Base-by-base conservation (phyloP, 192 early-diverging fungal genomes). In the Rhizoclosmatium sp. region DNA sequence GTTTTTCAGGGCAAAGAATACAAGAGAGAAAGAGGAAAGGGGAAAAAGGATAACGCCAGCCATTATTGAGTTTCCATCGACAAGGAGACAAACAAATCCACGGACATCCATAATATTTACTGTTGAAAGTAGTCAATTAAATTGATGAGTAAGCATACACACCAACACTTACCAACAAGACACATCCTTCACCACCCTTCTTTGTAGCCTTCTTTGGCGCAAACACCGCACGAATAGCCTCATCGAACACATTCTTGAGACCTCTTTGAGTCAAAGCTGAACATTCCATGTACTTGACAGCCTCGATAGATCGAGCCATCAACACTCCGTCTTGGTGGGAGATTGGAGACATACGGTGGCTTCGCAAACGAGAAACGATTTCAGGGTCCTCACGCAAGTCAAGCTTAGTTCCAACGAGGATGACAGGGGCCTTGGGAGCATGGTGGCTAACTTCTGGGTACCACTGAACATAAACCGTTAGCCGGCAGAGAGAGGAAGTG, bases 241-340 rank as follows among this genome's bases (percentile, higher is more conserved):
- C 94, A 80, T 96, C 91, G 84, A 89, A 96, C 62, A 93, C 93
- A 78, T 95, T 95, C 85, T 95, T 95, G 61, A 95, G 81, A 9
- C 94, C 94, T 82, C 88, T 92, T 80, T 95, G 94, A 68, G 93
- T 95, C 78, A 93, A 80, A 41, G 93, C 93, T 56, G 93, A 94
- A 80, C 93, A 95, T 82, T 95, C 93, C 39, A 95, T 90, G 78
- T 95, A 95, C 82, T 95, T 95, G 69, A 94, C 91, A 23, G 94
- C 94, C 23, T 87, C 89, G 69, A 95, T 84, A 64, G 93, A 92
- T 64, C 81, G 83, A 62, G 93, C 90, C 56, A 94, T 83, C 70
- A 85, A 82, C 81, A 92, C 89, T n/a, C 94, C 94, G 64, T 88
- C 86, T 68, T 91, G 89, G 75, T 85, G 82, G 45, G 73, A 82